Percentiles rank a stretch among this genome's conserved stretches.
Conservation (phyloP, 2,329 filamentous ascomycete genomes). For the Pyrenophora graminea region DNA sequence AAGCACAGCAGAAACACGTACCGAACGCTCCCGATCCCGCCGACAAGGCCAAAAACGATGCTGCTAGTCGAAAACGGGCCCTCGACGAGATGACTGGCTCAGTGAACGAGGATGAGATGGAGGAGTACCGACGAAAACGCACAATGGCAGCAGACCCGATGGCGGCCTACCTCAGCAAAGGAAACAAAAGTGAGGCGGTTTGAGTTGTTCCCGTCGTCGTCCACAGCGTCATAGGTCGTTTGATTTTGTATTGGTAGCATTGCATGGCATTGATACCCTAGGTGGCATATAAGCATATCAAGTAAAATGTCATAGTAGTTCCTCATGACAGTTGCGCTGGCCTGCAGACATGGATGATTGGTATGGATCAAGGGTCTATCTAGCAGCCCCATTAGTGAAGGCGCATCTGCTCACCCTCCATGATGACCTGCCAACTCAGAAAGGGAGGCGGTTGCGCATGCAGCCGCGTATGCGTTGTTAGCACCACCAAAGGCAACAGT, state of each 20-base stretch:
- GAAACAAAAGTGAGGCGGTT: slow-evolving; percentile 71
- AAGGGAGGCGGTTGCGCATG: slow-evolving; percentile 32
- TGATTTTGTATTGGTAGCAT: slow-evolving; percentile 35
- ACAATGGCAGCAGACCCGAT: slow-evolving; percentile 81
- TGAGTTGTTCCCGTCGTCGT: slow-evolving; percentile 14
- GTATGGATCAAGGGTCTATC: slow-evolving; percentile 26
- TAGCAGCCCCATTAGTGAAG: slow-evolving; percentile 20
- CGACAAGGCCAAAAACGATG: slow-evolving; percentile 49
- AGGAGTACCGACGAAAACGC: slow-evolving; percentile 78
- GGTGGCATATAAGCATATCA: slow-evolving; percentile 24
- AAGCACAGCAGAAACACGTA: slow-evolving; percentile 47
- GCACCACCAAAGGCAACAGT: slow-evolving; percentile 24
- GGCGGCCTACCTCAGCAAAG: slow-evolving; percentile 69
- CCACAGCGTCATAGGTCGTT: slow-evolving; percentile 16
- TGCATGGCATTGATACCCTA: slow-evolving; percentile 39
- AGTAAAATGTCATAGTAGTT: slow-evolving; percentile 42
- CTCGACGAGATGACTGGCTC: slow-evolving; percentile 78
- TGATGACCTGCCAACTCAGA: slow-evolving; percentile 32
- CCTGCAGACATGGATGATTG: slow-evolving; percentile 35
- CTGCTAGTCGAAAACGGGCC: slow-evolving; percentile 68
- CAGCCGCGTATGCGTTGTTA: slow-evolving; percentile 43
- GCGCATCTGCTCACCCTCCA: slow-evolving; percentile 22
- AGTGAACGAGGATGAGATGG: slow-evolving; percentile 81
- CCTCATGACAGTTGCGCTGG: slow-evolving; percentile 42
- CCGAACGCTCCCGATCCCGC: slow-evolving; percentile 50